Percentiles rank a stretch among this genome's conserved stretches.
phyloP scores from a whole-genome alignment of 257 asterid species.

The Gynochthodes officinalis region DNA sequence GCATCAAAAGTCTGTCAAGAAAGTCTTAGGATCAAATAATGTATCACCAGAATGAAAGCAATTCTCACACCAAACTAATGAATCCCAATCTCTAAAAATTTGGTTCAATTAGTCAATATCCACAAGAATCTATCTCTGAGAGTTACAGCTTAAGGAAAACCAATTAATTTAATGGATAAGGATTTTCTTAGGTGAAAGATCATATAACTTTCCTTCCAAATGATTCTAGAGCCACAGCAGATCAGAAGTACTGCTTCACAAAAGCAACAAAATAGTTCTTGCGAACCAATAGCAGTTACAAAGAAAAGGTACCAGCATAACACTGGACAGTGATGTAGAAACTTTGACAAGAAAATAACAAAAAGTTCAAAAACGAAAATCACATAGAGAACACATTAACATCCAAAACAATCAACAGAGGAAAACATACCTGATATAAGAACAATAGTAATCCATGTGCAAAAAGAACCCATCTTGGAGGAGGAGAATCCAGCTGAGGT shows the following conservation, averaged over 20 bases:
- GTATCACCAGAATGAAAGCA: constrained; percentile 11
- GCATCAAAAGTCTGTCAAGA: constrained; percentile 82
- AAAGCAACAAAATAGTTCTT: neutral
- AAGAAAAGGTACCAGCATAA: neutral
- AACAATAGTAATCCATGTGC: constrained; percentile 90
- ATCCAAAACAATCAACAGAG: neutral
- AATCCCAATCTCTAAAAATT: neutral
- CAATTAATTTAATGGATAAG: neutral
- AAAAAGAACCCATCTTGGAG: constrained; percentile 94
- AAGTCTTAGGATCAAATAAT: constrained; percentile 20
- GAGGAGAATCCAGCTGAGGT: constrained; percentile 85
- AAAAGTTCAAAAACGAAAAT: neutral
- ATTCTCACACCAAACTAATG: constrained; percentile 1
- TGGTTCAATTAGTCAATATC: neutral
- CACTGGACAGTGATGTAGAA: neutral
- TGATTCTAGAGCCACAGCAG: neutral
- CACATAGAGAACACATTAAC: neutral
- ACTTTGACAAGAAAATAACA: neutral
- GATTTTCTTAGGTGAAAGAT: neutral
- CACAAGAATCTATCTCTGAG: neutral
- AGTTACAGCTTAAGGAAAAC: neutral
- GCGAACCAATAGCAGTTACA: neutral
- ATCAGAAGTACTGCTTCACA: neutral
- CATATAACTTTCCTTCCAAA: neutral
- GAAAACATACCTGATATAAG: constrained; percentile 71